phyloP scores from a whole-genome alignment of 2,329 filamentous ascomycete species.

The Stagonosporopsis vannaccii region DNA sequence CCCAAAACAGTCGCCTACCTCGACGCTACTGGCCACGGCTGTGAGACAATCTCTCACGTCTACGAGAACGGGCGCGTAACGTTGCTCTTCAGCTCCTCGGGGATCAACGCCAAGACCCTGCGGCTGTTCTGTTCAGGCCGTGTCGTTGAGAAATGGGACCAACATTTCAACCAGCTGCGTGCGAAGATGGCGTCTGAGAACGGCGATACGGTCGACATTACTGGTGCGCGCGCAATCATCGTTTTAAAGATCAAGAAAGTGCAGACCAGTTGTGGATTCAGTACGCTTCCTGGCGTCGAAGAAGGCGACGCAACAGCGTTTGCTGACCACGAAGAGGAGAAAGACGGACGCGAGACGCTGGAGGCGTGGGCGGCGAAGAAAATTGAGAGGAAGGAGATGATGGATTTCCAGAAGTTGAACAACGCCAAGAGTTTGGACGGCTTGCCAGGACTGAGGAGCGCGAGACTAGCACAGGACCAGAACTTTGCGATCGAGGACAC shows the following conservation, averaged over 20 bases:
- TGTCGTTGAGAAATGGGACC: constrained; percentile 67
- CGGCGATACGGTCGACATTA: constrained; percentile 34
- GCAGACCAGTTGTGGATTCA: constrained; percentile 72
- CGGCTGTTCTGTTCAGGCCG: constrained; percentile 67
- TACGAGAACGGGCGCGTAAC: constrained; percentile 80
- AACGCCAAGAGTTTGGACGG: constrained; percentile 54
- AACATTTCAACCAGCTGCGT: constrained; percentile 46
- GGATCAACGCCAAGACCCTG: constrained; percentile 65
- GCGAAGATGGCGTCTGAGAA: constrained; percentile 52
- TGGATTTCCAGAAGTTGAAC: constrained; percentile 63
- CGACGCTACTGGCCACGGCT: constrained; percentile 77
- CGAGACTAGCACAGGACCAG: constrained; percentile 57
- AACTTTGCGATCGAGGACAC: constrained; percentile 55
- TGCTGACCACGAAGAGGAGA: constrained; percentile 29
- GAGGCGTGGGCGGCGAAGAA: constrained; percentile 60
- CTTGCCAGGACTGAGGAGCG: constrained; percentile 46
- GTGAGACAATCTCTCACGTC: constrained; percentile 77
- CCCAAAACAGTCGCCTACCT: constrained; percentile 71
- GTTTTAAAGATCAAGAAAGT: constrained; percentile 67
- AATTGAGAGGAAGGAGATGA: constrained; percentile 59
- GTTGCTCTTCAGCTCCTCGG: constrained; percentile 76
- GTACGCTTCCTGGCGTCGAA: constrained; percentile 59
- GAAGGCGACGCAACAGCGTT: constrained; percentile 29
- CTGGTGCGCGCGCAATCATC: constrained; percentile 62
- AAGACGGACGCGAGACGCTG: constrained; percentile 60